Evolutionary conservation across 2,329 filamentous ascomycete species (phyloP).

Genomic region (Juglanconis juglandina): DNA sequence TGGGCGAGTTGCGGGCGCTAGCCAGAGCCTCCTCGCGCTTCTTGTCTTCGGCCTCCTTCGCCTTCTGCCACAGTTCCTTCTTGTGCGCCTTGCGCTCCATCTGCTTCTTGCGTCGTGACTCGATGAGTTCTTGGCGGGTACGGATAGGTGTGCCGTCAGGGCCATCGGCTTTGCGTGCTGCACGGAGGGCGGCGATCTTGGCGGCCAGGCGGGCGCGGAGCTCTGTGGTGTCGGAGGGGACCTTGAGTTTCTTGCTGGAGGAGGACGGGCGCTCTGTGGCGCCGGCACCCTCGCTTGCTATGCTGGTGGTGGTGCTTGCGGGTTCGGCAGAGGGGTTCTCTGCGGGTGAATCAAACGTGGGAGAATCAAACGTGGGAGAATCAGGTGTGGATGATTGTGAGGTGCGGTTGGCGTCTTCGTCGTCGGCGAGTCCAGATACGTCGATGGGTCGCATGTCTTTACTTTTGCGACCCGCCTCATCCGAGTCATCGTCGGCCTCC

Average conservation of each 20-base stretch:
- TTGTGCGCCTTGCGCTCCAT: conserved; percentile 83
- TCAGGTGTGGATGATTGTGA: conserved; percentile 48
- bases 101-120: conserved; percentile 82
- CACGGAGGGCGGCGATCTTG: conserved; percentile 79
- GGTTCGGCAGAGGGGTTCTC: conserved; percentile 42
- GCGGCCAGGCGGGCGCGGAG: conserved; percentile 76
- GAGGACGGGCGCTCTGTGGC: conserved; percentile 40
- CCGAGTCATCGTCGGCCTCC: conserved; percentile 29
- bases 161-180: conserved; percentile 82
- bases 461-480: conserved; percentile 20
- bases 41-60: conserved; percentile 74
- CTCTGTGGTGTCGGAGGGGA: conserved; percentile 68
- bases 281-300: conserved; percentile 59
- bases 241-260: conserved; percentile 63
- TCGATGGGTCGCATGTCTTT: conserved; percentile 42
- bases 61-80: conserved; percentile 74
- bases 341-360: conserved; percentile 52
- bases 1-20: conserved; percentile 58
- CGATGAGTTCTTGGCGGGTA: conserved; percentile 87
- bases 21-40: conserved; percentile 60
- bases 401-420: conserved; percentile 39
- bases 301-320: conserved; percentile 63
- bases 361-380: conserved; percentile 62
- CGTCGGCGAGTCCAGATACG: conserved; percentile 44
- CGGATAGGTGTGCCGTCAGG: conserved; percentile 76